Percentiles rank a stretch among this genome's conserved stretches.
phyloP scores from a whole-genome alignment of 1,284 basidiomycete species.

The Uromyces viciae-fabae region DNA sequence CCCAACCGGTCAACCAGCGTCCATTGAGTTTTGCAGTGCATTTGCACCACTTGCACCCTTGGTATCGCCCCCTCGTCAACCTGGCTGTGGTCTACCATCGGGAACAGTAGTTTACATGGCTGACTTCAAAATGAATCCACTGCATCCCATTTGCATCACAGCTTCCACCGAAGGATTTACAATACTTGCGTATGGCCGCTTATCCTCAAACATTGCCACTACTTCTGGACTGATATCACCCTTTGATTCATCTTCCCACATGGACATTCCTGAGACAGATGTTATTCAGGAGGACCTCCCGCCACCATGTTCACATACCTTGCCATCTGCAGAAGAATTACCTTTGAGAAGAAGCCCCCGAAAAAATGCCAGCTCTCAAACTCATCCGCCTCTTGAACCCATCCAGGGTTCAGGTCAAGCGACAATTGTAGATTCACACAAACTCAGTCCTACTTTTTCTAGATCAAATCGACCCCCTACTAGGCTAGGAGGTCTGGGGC shows the following conservation, averaged over 20 bases:
- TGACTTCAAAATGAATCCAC: conserved; percentile 32
- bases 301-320: conserved; percentile 16
- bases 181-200: conserved; percentile 35
- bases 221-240: conserved; percentile 18
- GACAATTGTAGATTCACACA: neutral
- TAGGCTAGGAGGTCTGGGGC: conserved; percentile 30
- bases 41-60: conserved; percentile 22
- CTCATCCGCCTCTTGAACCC: conserved; percentile 8
- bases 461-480: neutral
- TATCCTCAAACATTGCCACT: conserved; percentile 5
- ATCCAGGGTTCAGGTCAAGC: neutral
- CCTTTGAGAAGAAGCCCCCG: conserved; percentile 37
- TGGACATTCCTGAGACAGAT: conserved; percentile 6
- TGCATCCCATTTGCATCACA: conserved; percentile 40
- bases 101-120: conserved; percentile 42
- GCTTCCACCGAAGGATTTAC: conserved; percentile 43
- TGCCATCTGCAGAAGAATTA: conserved; percentile 17
- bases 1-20: neutral
- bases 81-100: conserved; percentile 22
- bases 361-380: conserved; percentile 17
- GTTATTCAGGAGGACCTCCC: neutral
- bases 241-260: conserved; percentile 1
- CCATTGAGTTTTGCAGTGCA: conserved; percentile 32
- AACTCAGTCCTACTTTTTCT: conserved; percentile 1
- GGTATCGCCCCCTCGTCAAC: conserved; percentile 29